Evolutionary conservation across 139 green algal species (phyloP), one percentile per base, ranked within the genome.

Genomic region (Marvania coccoides): DNA sequence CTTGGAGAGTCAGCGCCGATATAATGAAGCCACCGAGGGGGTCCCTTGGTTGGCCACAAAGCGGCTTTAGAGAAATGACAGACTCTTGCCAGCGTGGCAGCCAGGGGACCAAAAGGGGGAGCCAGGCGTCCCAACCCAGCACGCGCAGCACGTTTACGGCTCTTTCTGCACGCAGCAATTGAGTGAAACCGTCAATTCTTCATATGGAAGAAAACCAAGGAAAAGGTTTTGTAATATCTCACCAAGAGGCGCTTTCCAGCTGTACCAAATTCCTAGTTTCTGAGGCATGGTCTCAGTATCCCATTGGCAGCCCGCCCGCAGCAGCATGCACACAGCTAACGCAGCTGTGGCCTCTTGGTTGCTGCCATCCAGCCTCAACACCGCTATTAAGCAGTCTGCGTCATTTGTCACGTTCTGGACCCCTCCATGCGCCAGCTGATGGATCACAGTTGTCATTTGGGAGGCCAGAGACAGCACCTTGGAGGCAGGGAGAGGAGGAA

Each of bases 361-460:
- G 61, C 46, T 30, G 61, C 61, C 9, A 30, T 34, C 0, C n/a
- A 13, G 3, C 7, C 3, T 6, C 51, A 13, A 9, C 23, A 13
- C 51, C 38, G 51, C 51, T 40, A 6, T 29, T 2, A 10, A 39
- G 51, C 1, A 39, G 19, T 15, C 34, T 4, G 28, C 33, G 54
- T 19, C 31, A 8, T 5, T 5, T 23, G 26, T 7, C 2, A 6
- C 12, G n/a, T 2, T 14, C 26, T 37, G 26, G 9, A 15, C 58
- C 58, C 26, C 26, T 26, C 3, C 24, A 4, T 1, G 38, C 26
- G 14, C 14, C 42, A 10, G 42, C 53, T 0, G 24, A 51, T 51
- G 6, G 42, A 71, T 24, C n/a, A 71, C 57, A 7, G 65, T 30
- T 12, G 33, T 35, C 7, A 71, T 34, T 15, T 71, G 65, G 0